Base-by-base conservation (phyloP, 495 filamentous ascomycete genomes). In the Polyplosphaeria fusca region DNA sequence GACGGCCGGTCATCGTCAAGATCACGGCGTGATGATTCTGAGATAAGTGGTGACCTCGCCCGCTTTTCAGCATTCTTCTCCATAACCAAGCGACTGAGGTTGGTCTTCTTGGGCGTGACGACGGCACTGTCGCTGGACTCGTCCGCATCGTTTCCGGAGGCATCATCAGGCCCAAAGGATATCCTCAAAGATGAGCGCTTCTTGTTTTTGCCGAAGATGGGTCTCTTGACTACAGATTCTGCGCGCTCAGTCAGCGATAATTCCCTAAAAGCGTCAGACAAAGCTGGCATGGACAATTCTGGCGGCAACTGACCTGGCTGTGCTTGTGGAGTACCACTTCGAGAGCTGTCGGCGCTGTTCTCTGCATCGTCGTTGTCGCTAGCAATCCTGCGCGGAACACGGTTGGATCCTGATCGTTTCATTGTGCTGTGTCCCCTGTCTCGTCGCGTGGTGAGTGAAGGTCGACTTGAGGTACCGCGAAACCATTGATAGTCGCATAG, bases 341-440 rank as follows among this genome's bases (percentile, higher is more conserved):
- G 35, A 39, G 44, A 49, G 18, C 25, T 16, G 28, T 50, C 32
- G 2, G 47, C 39, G 14, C 26, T 45, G 25, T 60, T 59, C 11
- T 83, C 79, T 25, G 61, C 61, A 9, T 83, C 80, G 11, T 86
- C 81, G 42, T 86, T 83, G 32, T 86, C 85, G 55, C 83, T 79
- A 19, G 82, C 82, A 59, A 94, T 84, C 68, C 87, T 86, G 52
- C 86, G 83, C 22, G 87, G 77, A 61, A 88, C 88, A 47, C 88
- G 81, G 26, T 82, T 79, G 4, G 74, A 76, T 60, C 89, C 87
- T 1, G 79, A 74, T 37, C 82, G 82, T 71, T 83, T 91, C 73
- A 84, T 86, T 38, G 26, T 75, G 7, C 13, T 12, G 23, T 2
- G 26, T 13, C 25, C n/a, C 18, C n/a, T 44, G 26, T 28, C n/a